phyloP scores from a whole-genome alignment of 2,329 filamentous ascomycete genomes.

The Microcyclosporella mali region DNA sequence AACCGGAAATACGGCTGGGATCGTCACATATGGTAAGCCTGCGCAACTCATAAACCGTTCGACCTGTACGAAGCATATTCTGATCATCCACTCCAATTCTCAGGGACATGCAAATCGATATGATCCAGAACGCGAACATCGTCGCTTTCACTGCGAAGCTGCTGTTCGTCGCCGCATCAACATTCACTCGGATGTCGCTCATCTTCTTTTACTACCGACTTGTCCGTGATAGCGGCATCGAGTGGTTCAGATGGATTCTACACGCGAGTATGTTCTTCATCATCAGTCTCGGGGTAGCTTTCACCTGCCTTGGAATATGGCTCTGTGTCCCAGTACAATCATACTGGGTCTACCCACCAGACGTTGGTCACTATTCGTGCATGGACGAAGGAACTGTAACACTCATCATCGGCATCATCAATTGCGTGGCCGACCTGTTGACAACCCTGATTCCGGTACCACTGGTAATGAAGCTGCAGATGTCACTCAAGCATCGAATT shows the following conservation, averaged over 20 bases:
- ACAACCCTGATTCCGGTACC: conserved; percentile 41
- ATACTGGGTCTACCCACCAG: conserved; percentile 37
- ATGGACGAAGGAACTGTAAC: conserved; percentile 38
- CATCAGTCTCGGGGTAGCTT: conserved; percentile 34
- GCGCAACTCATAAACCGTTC: conserved; percentile 7
- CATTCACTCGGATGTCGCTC: conserved; percentile 40
- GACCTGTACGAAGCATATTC: too few species aligned
- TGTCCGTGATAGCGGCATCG: conserved; percentile 35
- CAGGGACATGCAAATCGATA: background rate
- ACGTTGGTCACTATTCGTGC: conserved; percentile 30
- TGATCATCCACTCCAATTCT: too few species aligned
- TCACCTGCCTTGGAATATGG: conserved; percentile 35
- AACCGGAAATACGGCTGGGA: conserved; percentile 39
- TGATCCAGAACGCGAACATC: conserved; percentile 28
- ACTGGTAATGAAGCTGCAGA: conserved; percentile 37
- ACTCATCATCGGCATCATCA: conserved; percentile 38
- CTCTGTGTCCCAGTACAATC: conserved; percentile 37
- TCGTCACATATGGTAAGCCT: conserved; percentile 40
- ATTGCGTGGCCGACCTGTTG: conserved; percentile 38
- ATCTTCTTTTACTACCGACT: conserved; percentile 44
- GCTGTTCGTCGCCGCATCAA: conserved; percentile 37
- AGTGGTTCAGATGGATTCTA: conserved; percentile 36
- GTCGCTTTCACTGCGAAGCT: conserved; percentile 40
- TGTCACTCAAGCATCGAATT: conserved; percentile 36
- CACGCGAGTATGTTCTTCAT: conserved; percentile 36